A percentile compares a stretch with the other conserved stretches of the same genome.
These are phyloP conservation scores for Saccharomycopsis sp. DNA, from an alignment of 805 yeast species.

Conservation along the genomic window DNA sequence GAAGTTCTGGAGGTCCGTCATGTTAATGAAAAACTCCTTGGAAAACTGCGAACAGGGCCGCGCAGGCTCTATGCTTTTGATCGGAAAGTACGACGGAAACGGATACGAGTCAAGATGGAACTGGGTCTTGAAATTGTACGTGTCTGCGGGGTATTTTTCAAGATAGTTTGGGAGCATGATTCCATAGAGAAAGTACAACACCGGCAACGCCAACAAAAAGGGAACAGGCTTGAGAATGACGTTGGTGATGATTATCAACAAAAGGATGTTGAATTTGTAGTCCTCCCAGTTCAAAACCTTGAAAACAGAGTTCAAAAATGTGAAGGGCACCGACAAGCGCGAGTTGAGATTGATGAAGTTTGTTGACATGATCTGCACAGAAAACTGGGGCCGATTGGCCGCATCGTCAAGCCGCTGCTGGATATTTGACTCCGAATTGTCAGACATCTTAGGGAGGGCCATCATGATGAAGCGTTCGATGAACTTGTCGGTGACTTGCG, in stretches of 20 bases:
- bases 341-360: conserved; percentile 59
- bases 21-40: conserved; percentile 66
- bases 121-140: conserved; percentile 1
- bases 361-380: conserved; percentile 62
- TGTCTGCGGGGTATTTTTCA: conserved; percentile 38
- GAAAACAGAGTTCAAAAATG: conserved; percentile 49
- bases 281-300: conserved; percentile 57
- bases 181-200: conserved; percentile 44
- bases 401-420: conserved; percentile 54
- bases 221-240: conserved; percentile 54
- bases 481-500: conserved; percentile 55
- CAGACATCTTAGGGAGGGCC: conserved; percentile 58
- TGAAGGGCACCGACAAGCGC: conserved; percentile 56
- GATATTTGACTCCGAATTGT: conserved; percentile 36
- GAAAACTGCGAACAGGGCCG: conserved; percentile 53
- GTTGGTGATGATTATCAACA: conserved; percentile 44
- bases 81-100: conserved; percentile 43
- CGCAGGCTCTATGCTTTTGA: conserved; percentile 25
- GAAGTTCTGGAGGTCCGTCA: conserved; percentile 80
- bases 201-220: conserved; percentile 45
- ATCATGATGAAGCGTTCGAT: conserved; percentile 64
- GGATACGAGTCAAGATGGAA: conserved; percentile 32
- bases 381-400: conserved; percentile 57
- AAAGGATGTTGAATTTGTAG: conserved; percentile 54
- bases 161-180: conserved; percentile 65